phyloP scores from a whole-genome alignment of 1,284 basidiomycete species.

The Entoloma clypeatum region DNA sequence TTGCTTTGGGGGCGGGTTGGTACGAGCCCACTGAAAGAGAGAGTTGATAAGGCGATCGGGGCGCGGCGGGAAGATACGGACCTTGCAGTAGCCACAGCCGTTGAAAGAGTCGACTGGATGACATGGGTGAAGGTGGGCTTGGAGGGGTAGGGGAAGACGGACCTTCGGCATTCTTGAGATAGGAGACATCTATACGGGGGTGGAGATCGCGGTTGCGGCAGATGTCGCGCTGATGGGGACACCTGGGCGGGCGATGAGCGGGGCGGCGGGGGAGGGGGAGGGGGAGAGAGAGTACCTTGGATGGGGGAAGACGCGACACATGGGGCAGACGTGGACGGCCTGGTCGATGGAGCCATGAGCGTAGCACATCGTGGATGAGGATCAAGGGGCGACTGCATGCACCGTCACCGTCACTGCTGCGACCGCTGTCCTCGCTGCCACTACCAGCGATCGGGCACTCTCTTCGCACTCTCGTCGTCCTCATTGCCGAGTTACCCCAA shows the following conservation, averaged over 20 bases:
- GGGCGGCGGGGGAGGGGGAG: slow-evolving; percentile 16
- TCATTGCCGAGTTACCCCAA: too few species aligned
- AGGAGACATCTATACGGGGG: slow-evolving; percentile 69
- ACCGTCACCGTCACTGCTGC: slow-evolving; percentile 16
- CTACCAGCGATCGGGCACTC: too few species aligned
- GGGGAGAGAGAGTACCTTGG: slow-evolving; percentile 41
- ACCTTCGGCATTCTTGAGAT: slow-evolving; percentile 82
- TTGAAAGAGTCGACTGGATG: slow-evolving; percentile 70
- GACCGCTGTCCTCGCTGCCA: too few species aligned
- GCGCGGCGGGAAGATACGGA: slow-evolving; percentile 29
- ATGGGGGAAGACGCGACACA: slow-evolving; percentile 77
- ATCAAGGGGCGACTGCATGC: slow-evolving; percentile 23
- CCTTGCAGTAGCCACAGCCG: slow-evolving; percentile 84
- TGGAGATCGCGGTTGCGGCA: slow-evolving; percentile 70
- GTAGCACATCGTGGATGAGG: slow-evolving; percentile 59
- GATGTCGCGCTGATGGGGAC: slow-evolving; percentile 68
- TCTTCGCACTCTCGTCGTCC: too few species aligned
- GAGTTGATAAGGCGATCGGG: slow-evolving; percentile 24
- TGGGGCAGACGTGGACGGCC: slow-evolving; percentile 63
- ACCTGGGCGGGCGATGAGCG: slow-evolving; percentile 39
- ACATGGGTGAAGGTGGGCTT: slow-evolving; percentile 12
- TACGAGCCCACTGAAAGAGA: slow-evolving; percentile 59
- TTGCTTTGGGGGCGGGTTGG: slow-evolving; percentile 48
- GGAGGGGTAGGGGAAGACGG: slow-evolving; percentile 20
- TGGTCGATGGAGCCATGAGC: slow-evolving; percentile 63